A percentile compares a stretch with the other conserved stretches of the same genome.
Evolutionary conservation across 2,329 filamentous ascomycete species (phyloP).

Genomic region (Aspergillus neoniger): DNA sequence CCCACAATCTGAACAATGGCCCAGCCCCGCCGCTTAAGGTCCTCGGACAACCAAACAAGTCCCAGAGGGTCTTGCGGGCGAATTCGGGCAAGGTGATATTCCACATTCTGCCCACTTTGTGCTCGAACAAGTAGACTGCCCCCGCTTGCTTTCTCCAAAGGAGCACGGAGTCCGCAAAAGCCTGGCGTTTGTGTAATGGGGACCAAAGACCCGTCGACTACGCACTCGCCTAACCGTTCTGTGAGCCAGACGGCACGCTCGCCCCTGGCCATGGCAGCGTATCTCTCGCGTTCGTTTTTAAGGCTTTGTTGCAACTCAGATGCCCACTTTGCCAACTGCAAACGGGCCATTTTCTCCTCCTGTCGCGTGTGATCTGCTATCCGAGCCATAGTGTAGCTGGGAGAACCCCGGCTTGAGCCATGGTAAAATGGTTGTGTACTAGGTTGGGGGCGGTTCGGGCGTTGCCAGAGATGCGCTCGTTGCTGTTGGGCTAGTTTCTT

Average conservation of each 20-base stretch:
- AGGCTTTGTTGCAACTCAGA: constrained; percentile 76
- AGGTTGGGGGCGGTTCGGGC: neutral
- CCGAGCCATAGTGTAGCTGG: constrained; percentile 62
- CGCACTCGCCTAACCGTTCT: constrained; percentile 65
- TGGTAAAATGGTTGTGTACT: constrained; percentile 33
- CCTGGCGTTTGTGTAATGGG: constrained; percentile 48
- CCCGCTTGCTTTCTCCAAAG: constrained; percentile 27
- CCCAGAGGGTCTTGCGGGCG: constrained; percentile 76
- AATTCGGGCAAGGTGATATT: constrained; percentile 40
- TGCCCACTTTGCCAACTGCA: constrained; percentile 81
- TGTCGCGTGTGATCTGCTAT: constrained; percentile 61
- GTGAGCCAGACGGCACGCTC: constrained; percentile 71
- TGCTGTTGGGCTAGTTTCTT: constrained; percentile 79
- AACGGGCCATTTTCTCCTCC: constrained; percentile 63
- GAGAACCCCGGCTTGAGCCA: constrained; percentile 31
- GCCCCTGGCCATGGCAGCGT: constrained; percentile 61
- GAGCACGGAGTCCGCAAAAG: constrained; percentile 28
- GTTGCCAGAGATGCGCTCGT: constrained; percentile 31
- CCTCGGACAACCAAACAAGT: constrained; percentile 68
- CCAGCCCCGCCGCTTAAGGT: constrained; percentile 65
- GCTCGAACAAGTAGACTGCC: constrained; percentile 26
- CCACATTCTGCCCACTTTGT: constrained; percentile 28
- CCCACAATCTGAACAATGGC: constrained; percentile 72
- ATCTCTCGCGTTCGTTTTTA: constrained; percentile 70
- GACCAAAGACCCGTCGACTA: constrained; percentile 65